Conservation (phyloP, 768 basidiomycete species). For the Coprinopsis marcescibilis region DNA sequence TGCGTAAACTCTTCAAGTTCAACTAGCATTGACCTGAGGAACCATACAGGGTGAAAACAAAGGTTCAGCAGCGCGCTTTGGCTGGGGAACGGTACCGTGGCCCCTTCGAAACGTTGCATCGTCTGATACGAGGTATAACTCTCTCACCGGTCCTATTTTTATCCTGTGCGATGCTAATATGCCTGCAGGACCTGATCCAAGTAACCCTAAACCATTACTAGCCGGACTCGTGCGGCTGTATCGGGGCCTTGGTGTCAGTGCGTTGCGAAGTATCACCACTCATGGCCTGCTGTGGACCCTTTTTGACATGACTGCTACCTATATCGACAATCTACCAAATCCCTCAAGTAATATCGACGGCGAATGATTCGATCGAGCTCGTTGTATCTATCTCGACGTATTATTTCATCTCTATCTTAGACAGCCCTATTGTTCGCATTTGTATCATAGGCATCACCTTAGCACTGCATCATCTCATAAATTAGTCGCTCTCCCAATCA, state of each 20-base stretch:
- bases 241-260: constrained; percentile 91
- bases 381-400: no score
- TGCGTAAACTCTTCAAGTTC: constrained; percentile 1
- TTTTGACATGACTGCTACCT: constrained; percentile 73
- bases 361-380: neutral
- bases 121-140: constrained; percentile 70
- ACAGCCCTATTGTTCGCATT: constrained; percentile 13
- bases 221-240: constrained; percentile 83
- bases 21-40: constrained; percentile 8
- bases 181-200: constrained; percentile 68
- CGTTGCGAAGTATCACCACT: constrained; percentile 85
- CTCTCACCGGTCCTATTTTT: neutral
- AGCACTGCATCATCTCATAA: neutral
- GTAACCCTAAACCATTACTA: constrained; percentile 67
- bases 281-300: constrained; percentile 94
- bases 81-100: constrained; percentile 72
- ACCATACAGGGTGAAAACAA: constrained; percentile 75
- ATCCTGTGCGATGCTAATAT: constrained; percentile 4
- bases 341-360: constrained; percentile 11
- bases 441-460: constrained; percentile 9
- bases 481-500: no score
- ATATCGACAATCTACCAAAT: constrained; percentile 55
- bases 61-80: constrained; percentile 89
- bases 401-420: constrained; percentile 12
- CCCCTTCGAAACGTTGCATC: constrained; percentile 64